phyloP scores from a whole-genome alignment of 106 monocot genomes.

The Agapanthus africanus region DNA sequence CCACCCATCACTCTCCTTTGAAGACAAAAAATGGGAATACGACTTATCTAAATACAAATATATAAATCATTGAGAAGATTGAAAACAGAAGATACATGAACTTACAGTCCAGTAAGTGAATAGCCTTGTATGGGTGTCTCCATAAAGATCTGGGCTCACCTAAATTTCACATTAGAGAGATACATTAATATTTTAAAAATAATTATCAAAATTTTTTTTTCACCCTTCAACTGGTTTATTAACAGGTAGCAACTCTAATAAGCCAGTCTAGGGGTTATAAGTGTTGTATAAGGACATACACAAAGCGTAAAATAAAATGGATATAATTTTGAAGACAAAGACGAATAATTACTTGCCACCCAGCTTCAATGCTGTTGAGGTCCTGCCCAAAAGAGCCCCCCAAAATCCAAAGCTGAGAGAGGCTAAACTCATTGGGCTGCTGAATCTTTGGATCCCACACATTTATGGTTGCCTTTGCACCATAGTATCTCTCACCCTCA shows the following conservation, averaged over 20 bases:
- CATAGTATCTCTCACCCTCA: conserved; percentile 50
- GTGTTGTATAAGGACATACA: no score
- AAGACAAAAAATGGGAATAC: no score
- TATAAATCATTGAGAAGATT: background rate
- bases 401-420: conserved; percentile 54
- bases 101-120: conserved; percentile 87
- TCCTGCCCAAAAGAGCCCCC: conserved; percentile 56
- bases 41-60: background rate
- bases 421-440: conserved; percentile 55
- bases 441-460: conserved; percentile 62
- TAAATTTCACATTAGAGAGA: no score
- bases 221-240: no score
- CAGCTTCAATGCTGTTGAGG: conserved; percentile 75
- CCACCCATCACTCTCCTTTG: conserved; percentile 12
- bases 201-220: no score
- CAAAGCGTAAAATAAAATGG: no score
- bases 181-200: no score
- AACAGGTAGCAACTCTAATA: no score
- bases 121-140: conserved; percentile 60
- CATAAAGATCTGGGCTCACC: conserved; percentile 75
- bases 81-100: conserved; percentile 5
- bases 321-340: background rate
- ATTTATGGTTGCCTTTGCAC: conserved; percentile 58
- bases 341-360: conserved; percentile 39
- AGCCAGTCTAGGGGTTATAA: no score